phyloP scores from a whole-genome alignment of 2,329 filamentous ascomycete species.

The Xylaria arbuscula region DNA sequence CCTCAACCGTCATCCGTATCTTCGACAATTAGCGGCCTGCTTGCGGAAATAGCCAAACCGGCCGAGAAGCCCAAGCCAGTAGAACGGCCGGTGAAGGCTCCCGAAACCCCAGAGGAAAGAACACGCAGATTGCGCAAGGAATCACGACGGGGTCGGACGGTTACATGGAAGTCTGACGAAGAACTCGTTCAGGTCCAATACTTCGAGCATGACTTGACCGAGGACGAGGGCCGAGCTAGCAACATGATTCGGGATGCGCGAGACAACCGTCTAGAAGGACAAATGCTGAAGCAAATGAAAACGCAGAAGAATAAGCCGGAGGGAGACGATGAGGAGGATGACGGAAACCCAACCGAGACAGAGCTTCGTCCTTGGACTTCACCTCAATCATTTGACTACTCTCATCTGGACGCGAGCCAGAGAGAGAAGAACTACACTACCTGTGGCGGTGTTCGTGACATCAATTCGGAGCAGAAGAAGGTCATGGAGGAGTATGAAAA shows the following conservation, averaged over 20 bases:
- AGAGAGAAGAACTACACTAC: slow-evolving; percentile 63
- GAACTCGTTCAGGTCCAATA: slow-evolving; percentile 74
- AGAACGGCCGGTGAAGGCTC: slow-evolving; percentile 59
- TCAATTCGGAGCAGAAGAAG: slow-evolving; percentile 67
- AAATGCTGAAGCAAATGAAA: slow-evolving; percentile 65
- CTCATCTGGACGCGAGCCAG: slow-evolving; percentile 58
- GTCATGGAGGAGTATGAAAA: slow-evolving; percentile 67
- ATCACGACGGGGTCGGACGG: slow-evolving; percentile 74
- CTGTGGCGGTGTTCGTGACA: slow-evolving; percentile 62
- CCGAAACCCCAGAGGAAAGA: slow-evolving; percentile 76
- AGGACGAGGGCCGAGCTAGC: slow-evolving; percentile 74
- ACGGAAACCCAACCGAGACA: slow-evolving; percentile 66
- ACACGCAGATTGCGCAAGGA: slow-evolving; percentile 78
- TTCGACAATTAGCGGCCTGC: slow-evolving; percentile 65
- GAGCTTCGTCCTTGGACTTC: slow-evolving; percentile 65
- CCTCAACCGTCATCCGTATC: slow-evolving; percentile 50
- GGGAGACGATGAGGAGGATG: slow-evolving; percentile 66
- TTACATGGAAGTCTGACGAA: slow-evolving; percentile 75
- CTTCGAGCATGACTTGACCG: slow-evolving; percentile 77
- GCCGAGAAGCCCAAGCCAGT: slow-evolving; percentile 61
- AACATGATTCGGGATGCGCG: slow-evolving; percentile 78
- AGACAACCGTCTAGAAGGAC: slow-evolving; percentile 78
- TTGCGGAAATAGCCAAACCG: slow-evolving; percentile 63
- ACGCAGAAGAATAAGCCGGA: slow-evolving; percentile 50
- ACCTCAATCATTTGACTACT: slow-evolving; percentile 61